These are phyloP conservation scores for Malassezia nana DNA, from an alignment of 1,284 basidiomycete species.

Conservation along the genomic window DNA sequence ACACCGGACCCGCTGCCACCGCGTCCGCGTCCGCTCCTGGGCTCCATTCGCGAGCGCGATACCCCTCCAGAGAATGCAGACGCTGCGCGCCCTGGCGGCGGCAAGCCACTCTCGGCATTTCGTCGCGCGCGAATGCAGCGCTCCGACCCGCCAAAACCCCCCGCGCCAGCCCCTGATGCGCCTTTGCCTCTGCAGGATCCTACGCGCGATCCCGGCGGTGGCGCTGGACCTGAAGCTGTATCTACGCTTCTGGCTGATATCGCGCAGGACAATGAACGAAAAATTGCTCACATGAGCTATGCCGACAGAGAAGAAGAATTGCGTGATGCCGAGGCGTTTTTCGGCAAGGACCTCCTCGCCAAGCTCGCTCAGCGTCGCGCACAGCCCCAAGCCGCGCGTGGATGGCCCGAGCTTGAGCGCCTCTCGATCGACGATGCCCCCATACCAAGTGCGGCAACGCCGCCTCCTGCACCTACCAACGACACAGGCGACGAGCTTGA, in stretches of 20 bases:
- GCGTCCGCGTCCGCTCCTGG: slow-evolving; percentile 4
- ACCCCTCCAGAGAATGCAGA: neutral
- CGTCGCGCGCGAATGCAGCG: slow-evolving; percentile 26
- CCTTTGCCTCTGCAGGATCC: slow-evolving; percentile 16
- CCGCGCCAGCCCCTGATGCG: neutral
- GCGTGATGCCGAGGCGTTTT: slow-evolving; percentile 28
- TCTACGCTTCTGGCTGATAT: slow-evolving; percentile 24
- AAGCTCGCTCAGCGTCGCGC: slow-evolving; percentile 21
- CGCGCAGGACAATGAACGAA: slow-evolving; percentile 31
- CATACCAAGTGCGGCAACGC: slow-evolving; percentile 44
- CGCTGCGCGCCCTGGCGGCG: slow-evolving; percentile 4
- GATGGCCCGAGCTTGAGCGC: neutral
- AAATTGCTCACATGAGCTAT: slow-evolving; percentile 33
- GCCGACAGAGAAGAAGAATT: slow-evolving; percentile 30
- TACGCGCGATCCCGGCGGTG: slow-evolving; percentile 35
- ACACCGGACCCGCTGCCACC: neutral
- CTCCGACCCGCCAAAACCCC: neutral
- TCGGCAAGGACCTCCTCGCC: slow-evolving; percentile 34
- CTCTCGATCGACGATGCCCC: neutral
- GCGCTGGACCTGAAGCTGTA: slow-evolving; percentile 30
- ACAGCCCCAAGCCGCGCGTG: neutral
- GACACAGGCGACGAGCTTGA: slow-evolving; percentile 46
- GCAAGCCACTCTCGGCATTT: slow-evolving; percentile 39
- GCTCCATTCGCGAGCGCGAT: slow-evolving; percentile 8
- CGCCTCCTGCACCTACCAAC: slow-evolving; percentile 40